Base-by-base conservation (phyloP, 2,329 filamentous ascomycete genomes). In the Thermochaetoides dissita region DNA sequence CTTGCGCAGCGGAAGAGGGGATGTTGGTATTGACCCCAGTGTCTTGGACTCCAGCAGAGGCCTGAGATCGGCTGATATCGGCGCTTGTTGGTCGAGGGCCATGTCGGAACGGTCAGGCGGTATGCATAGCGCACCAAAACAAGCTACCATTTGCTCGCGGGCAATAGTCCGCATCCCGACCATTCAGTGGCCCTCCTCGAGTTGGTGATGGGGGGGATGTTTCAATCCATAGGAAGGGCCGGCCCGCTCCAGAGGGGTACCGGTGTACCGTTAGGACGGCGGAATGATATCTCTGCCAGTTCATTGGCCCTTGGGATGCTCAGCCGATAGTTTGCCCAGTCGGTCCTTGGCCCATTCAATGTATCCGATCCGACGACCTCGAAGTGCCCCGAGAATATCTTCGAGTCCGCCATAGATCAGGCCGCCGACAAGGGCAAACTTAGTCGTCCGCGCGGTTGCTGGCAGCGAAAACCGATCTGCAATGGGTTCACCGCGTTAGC, bases 341-440 rank as follows among this genome's bases (percentile, higher is more conserved):
- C 33, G 38, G n/a, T 38, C 40, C 30, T 46, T 64, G 41, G 80
- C 52, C 52, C 77, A 83, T 45, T 85, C 78, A 47, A 93, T 65
- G 58, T 93, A 94, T 12, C 76, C 76, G 31, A 88, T 74, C 42
- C 69, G 74, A 53, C 83, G 78, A 42, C 85, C 86, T 57, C 76
- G 80, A 40, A 76, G 63, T 46, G 79, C 67, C 41, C 77, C 76
- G 31, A 91, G 59, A 8, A 70, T 63, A 63, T 96, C 89, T 62
- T 96, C 88, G 44, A 81, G 59, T 33, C 89, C 66, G 24, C 89
- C 89, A 62, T 86, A 96, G 7, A 67, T 74, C 32, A 94, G 57
- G 12, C 89, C 88, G 50, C 87, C 79, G 51, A 82, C 67, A 37
- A 95, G 66, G 1, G 87, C 89, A 52, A 83, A 75, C 57, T 79